Evolutionary conservation across 2,329 filamentous ascomycete species (phyloP).

Genomic region (Mollisiaceae sp.): DNA sequence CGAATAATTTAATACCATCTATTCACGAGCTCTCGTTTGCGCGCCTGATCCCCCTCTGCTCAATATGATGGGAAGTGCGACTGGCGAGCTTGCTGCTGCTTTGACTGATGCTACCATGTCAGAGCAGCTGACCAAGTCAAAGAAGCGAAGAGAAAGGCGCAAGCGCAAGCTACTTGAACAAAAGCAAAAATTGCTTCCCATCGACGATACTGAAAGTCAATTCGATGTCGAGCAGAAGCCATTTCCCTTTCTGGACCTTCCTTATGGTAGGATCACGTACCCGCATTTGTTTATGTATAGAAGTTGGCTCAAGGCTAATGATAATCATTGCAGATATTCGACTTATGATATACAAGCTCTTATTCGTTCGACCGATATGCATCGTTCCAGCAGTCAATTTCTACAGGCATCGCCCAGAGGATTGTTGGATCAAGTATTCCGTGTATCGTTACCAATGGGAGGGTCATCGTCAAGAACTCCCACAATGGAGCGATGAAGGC

Average conservation of each 20-base stretch:
- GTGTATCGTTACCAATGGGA: constrained; percentile 3
- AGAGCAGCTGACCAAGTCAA: background rate
- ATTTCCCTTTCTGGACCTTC: background rate
- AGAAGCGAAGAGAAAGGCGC: background rate
- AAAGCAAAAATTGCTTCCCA: background rate
- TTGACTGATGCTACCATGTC: no score
- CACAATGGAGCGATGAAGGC: background rate
- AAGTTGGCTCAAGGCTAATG: background rate
- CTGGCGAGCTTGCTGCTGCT: no score
- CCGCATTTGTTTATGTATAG: background rate
- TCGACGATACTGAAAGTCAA: background rate
- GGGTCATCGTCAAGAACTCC: background rate
- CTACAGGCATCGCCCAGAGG: background rate
- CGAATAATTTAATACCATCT: no score
- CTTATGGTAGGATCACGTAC: background rate
- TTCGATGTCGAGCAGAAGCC: background rate
- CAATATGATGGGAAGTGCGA: no score
- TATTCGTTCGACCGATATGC: background rate
- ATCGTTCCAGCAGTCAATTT: background rate
- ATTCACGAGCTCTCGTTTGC: no score
- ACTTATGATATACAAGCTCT: constrained; percentile 1
- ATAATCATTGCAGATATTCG: background rate
- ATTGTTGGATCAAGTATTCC: background rate
- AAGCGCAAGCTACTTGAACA: background rate
- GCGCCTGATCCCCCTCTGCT: no score